Base-by-base conservation (phyloP, 768 basidiomycete species). In the Termitomyces titanicus region DNA sequence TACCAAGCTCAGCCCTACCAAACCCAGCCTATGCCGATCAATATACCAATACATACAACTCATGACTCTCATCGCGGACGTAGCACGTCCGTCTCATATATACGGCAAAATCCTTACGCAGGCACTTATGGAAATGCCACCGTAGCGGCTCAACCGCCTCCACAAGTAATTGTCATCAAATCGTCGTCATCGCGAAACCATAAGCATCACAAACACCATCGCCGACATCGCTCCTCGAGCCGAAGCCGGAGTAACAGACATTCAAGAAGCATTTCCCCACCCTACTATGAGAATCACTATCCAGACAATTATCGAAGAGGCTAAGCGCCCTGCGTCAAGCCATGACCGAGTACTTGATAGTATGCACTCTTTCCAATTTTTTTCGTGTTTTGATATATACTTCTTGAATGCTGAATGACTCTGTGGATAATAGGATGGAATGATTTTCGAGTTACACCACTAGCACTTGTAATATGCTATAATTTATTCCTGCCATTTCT, bases 61-160 rank as follows among this genome's bases (percentile, higher is more conserved):
- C 57, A 66, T 22, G 51, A 51, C 15, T 53, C 54, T 43, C 63
- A 60, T 38, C 67, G 66, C 29, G 58, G 64, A 40, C 68, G 73
- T 51, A 74, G 69, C 48, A 61, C 64, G 22, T 75, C 75, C 6
- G 69, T 70, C 55, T 71, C 74, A 20, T 72, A 74, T 43, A 61
- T 70, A n/a, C 47, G 38, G 7, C 68, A 68, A 42, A 45, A 10
- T 18, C 48, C 53, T 20, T 69, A 69, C 54, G 63, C 63, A 58
- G 66, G 66, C 18, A 29, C 58, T 39, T 56, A 64, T 50, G 43
- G 57, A 13, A 57, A 54, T 44, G 61, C 55, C 12, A 50, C 59
- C 49, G 56, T 61, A 33, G 60, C 66, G 53, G 42, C 55, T 25
- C 65, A 60, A 25, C 61, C 60, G 18, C 47, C 53, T 10, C 57